Conservation (phyloP, 176 grass and related monocot species). For the Thinopyrum elongatum region DNA sequence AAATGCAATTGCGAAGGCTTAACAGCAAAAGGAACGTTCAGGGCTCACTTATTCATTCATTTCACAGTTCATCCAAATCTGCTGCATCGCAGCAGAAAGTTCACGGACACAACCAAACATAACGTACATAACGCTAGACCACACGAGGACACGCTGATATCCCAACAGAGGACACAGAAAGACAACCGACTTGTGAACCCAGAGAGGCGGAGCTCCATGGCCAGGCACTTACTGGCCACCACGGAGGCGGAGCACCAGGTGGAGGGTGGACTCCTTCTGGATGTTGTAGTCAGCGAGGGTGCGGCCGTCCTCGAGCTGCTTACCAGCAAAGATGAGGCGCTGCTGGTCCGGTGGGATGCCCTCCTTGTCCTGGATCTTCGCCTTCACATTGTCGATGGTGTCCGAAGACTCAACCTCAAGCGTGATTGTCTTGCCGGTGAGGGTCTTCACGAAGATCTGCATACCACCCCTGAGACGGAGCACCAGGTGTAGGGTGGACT, state of each 20-base stretch:
- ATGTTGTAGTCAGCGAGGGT: conserved; percentile 62
- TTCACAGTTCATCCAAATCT: background rate
- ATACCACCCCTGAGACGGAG: conserved; percentile 36
- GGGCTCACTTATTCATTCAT: background rate
- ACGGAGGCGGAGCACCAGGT: conserved; percentile 67
- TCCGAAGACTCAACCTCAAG: conserved; percentile 50
- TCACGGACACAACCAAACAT: background rate
- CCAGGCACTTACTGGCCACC: conserved; percentile 35
- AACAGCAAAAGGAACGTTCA: background rate
- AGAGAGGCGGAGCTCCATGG: background rate
- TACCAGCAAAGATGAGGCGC: conserved; percentile 60
- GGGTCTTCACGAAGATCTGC: conserved; percentile 73
- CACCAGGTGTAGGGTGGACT: conserved; percentile 69
- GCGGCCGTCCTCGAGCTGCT: conserved; percentile 68
- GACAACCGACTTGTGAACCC: background rate
- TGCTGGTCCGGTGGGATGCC: conserved; percentile 75
- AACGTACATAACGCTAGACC: background rate
- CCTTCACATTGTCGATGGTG: conserved; percentile 82
- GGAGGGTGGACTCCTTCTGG: conserved; percentile 69
- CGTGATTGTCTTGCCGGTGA: conserved; percentile 71
- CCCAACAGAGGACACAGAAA: background rate
- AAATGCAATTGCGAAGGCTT: background rate
- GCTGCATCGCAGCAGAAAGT: background rate
- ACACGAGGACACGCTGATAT: background rate
- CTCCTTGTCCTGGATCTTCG: conserved; percentile 80